phyloP scores from a whole-genome alignment of 2,329 filamentous ascomycete species.

The Neocatenulostroma microsporum region DNA sequence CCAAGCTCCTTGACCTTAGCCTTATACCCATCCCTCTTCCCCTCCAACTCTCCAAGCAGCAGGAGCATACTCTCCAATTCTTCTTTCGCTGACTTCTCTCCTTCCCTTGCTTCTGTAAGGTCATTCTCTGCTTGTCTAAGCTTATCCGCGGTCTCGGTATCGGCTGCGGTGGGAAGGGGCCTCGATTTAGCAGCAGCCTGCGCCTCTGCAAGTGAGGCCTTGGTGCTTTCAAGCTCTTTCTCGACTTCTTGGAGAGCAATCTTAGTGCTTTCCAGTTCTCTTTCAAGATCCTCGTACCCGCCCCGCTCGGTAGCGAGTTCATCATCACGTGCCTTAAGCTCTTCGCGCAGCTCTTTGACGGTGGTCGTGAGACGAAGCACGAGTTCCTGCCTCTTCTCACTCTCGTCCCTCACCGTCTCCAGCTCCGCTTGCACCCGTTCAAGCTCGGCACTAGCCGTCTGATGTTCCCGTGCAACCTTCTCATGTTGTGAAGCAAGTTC shows the following conservation, averaged over 20 bases:
- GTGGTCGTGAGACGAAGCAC: slow-evolving; percentile 17
- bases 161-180: slow-evolving; percentile 3
- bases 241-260: slow-evolving; percentile 11
- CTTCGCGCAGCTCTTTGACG: slow-evolving; percentile 20
- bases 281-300: slow-evolving; percentile 26
- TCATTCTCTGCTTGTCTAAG: slow-evolving; percentile 11
- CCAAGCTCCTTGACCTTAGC: slow-evolving; percentile 21
- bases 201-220: slow-evolving; percentile 8
- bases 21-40: slow-evolving; percentile 30
- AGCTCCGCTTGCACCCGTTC: slow-evolving; percentile 18
- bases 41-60: slow-evolving; percentile 40
- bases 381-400: slow-evolving; percentile 38
- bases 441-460: slow-evolving; percentile 9
- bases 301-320: slow-evolving; percentile 25
- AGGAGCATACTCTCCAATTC: slow-evolving; percentile 45
- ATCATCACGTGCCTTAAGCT: slow-evolving; percentile 23
- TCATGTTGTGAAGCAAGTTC: slow-evolving; percentile 16
- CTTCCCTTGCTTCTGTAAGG: slow-evolving; percentile 19
- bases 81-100: slow-evolving; percentile 35
- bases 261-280: slow-evolving; percentile 22
- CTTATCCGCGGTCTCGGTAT: slow-evolving; percentile 8
- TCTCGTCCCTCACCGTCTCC: slow-evolving; percentile 15
- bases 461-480: slow-evolving; percentile 10
- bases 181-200: not conserved
- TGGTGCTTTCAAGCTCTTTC: slow-evolving; percentile 22